Percentiles rank a stretch among this genome's conserved stretches.
Evolutionary conservation across 148 eudicot species (phyloP).

Genomic region (Cornus controversa): DNA sequence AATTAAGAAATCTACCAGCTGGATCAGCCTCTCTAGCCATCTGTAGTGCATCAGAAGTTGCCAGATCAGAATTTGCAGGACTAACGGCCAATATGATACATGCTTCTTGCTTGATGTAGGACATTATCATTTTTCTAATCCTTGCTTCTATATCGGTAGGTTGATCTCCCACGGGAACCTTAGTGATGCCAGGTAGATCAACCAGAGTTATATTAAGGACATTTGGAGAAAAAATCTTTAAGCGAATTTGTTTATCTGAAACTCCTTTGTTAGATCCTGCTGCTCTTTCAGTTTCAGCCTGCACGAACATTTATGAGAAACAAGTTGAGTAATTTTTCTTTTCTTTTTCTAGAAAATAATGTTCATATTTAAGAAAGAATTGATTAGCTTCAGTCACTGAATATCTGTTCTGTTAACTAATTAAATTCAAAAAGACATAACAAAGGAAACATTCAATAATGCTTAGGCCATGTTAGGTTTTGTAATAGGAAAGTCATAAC

Average conservation of each 20-base stretch:
- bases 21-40: conserved; percentile 57
- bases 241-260: conserved; percentile 57
- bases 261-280: conserved; percentile 64
- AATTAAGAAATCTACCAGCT: conserved; percentile 28
- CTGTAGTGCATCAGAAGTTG: conserved; percentile 59
- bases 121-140: conserved; percentile 65
- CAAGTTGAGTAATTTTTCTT: background rate
- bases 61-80: conserved; percentile 62
- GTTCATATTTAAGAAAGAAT: background rate
- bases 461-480: background rate
- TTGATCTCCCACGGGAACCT: conserved; percentile 79
- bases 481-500: background rate
- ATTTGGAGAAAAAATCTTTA: conserved; percentile 59
- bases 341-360: background rate
- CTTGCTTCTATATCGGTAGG: conserved; percentile 66
- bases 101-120: conserved; percentile 41
- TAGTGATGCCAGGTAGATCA: conserved; percentile 80
- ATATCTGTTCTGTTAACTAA: background rate
- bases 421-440: background rate
- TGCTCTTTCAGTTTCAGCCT: conserved; percentile 76
- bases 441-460: background rate
- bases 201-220: conserved; percentile 69
- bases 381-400: background rate
- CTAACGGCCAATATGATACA: conserved; percentile 53
- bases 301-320: background rate